Evolutionary conservation across 768 basidiomycete species (phyloP).

Genomic region (Suillus discolor): DNA sequence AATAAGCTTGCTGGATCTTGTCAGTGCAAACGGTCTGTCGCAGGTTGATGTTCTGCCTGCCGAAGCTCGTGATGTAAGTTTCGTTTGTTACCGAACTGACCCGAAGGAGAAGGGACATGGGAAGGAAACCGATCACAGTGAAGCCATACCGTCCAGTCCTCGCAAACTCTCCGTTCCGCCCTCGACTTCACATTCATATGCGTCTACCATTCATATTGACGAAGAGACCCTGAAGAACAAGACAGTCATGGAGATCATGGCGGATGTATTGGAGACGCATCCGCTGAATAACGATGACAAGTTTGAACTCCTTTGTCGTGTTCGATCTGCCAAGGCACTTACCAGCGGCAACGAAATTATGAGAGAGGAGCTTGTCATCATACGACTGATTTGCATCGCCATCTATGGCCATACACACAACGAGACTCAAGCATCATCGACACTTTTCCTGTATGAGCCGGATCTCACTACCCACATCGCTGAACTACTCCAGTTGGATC

Average conservation of each 20-base stretch:
- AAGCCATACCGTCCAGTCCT: constrained; percentile 45
- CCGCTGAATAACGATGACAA: constrained; percentile 79
- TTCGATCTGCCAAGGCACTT: constrained; percentile 77
- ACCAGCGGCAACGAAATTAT: constrained; percentile 57
- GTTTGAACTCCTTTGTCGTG: constrained; percentile 86
- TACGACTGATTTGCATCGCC: constrained; percentile 85
- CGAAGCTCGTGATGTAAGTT: constrained; percentile 79
- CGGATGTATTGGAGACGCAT: constrained; percentile 68
- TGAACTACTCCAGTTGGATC: constrained; percentile 84
- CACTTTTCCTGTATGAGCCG: constrained; percentile 93
- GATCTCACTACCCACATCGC: constrained; percentile 89
- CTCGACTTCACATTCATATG: constrained; percentile 42
- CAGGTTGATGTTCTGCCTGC: constrained; percentile 65
- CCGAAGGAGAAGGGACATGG: constrained; percentile 48
- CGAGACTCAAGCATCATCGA: constrained; percentile 76
- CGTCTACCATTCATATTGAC: constrained; percentile 64
- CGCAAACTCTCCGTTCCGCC: constrained; percentile 46
- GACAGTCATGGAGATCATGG: constrained; percentile 74
- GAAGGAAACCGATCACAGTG: constrained; percentile 47
- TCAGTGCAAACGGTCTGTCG: constrained; percentile 50
- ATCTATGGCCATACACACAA: constrained; percentile 88
- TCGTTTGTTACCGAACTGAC: constrained; percentile 78
- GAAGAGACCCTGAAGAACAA: constrained; percentile 61
- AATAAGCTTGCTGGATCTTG: constrained; percentile 74
- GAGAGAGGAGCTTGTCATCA: constrained; percentile 77